Conservation (phyloP, 2,329 filamentous ascomycete species). For the Diplodia corticola region DNA sequence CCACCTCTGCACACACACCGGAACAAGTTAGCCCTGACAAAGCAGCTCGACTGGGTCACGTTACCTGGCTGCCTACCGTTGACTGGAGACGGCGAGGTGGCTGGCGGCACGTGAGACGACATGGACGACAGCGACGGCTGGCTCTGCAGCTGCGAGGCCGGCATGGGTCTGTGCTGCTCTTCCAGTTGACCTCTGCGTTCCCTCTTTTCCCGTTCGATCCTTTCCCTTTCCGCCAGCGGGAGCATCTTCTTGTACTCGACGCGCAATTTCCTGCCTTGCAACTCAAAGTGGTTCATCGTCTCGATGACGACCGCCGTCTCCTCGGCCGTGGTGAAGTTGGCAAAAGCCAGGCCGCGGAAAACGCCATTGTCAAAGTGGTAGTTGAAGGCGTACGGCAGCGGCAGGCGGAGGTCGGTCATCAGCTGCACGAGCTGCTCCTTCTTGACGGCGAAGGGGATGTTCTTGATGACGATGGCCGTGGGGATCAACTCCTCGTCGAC, state of each 20-base stretch:
- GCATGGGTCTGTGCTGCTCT: conserved; percentile 85
- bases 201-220: conserved; percentile 95
- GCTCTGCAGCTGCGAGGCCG: conserved; percentile 66
- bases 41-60: conserved; percentile 31
- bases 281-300: conserved; percentile 90
- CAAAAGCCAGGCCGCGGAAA: conserved; percentile 92
- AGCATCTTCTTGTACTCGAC: conserved; percentile 99
- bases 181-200: conserved; percentile 94
- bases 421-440: conserved; percentile 91
- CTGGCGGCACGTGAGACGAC: conserved; percentile 56
- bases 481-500: conserved; percentile 88
- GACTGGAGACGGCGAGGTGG: conserved; percentile 67
- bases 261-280: conserved; percentile 89
- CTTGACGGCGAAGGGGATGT: conserved; percentile 97
- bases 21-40: conserved; percentile 26
- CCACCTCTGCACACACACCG: conserved; percentile 62
- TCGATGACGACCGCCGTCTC: conserved; percentile 93
- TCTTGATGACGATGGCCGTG: conserved; percentile 98
- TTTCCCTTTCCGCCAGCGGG: conserved; percentile 86
- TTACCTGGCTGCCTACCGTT: conserved; percentile 56
- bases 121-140: conserved; percentile 86
- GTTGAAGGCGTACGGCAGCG: conserved; percentile 97
- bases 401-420: conserved; percentile 92
- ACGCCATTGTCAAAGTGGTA: conserved; percentile 99
- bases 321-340: conserved; percentile 94